Evolutionary conservation across 2,329 filamentous ascomycete species (phyloP), one percentile per base, ranked within the genome.

Genomic region (Leptosphaerulina australis): DNA sequence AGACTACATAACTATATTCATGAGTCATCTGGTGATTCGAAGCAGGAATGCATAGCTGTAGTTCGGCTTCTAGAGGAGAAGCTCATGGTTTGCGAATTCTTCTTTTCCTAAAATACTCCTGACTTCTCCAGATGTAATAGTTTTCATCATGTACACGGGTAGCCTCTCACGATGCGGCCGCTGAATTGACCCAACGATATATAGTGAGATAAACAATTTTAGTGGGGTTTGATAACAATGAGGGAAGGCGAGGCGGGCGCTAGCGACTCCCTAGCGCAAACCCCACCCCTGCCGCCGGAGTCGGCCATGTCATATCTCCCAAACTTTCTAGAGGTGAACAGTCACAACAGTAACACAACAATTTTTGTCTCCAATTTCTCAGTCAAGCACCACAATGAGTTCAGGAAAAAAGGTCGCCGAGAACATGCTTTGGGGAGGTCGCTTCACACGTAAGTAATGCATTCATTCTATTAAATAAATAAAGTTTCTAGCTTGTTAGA

Each of bases 391-490:
- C 11, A 53, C 54, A 38, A 72, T 72, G 69, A 63, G 62, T 30
- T 64, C 67, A 28, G 59, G 60, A 53, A 70, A 71, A 55, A 67
- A 70, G 28, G 69, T 72, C 22, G 69, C 69, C 37, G 68, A 72
- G 50, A 71, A 72, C 51, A 72, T 70, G 69, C 69, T 72, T 18
- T 72, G 69, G 69, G 69, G 69, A 60, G 69, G 69, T 20, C 68
- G 69, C 25, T 72, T 72, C 49, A 70, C 67, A 24, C 49, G 67
- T 69, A 54, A 52, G 61, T 53, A 24, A 11, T 7, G 22, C 20
- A n/a, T 5, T 20, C 20, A 30, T 38, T 38, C 11, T 33, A 24
- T 1, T 20, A n/a, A 28, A 30, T 17, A 6, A 24, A 5, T 26
- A n/a, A 24, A 25, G 17, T 37, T 25, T 15, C 9, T n/a, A 35